Conservation (phyloP, 2,329 filamentous ascomycete species). For the Triangularia setosa region DNA sequence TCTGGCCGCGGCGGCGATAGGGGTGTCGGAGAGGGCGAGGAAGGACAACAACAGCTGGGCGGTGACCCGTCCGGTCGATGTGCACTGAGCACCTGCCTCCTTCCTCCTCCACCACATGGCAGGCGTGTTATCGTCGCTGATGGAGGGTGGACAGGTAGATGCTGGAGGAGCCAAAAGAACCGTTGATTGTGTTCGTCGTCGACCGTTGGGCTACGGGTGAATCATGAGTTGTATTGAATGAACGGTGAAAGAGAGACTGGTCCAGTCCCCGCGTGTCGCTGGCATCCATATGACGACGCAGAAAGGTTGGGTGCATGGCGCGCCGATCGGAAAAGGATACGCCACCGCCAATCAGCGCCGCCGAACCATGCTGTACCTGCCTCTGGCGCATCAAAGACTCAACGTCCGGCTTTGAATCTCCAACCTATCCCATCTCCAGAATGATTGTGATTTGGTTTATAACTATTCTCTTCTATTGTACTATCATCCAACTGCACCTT, state of each 20-base stretch:
- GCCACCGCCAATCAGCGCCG: constrained; percentile 17
- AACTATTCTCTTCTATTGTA: background rate
- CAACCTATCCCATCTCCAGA: too few relatives aligned
- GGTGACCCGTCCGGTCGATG: constrained; percentile 60
- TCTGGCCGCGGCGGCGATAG: constrained; percentile 33
- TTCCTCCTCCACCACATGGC: constrained; percentile 30
- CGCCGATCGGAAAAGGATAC: constrained; percentile 5
- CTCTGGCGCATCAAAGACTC: background rate
- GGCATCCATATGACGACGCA: constrained; percentile 9
- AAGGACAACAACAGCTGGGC: constrained; percentile 62
- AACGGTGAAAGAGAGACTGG: background rate
- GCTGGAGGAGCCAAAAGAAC: background rate
- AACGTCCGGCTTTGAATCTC: background rate
- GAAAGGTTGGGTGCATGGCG: constrained; percentile 6
- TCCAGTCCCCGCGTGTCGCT: constrained; percentile 11
- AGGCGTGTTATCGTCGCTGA: background rate
- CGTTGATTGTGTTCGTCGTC: background rate
- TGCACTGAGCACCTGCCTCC: constrained; percentile 37
- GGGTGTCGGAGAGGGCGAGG: constrained; percentile 53
- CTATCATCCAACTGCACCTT: background rate
- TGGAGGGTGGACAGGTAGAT: background rate
- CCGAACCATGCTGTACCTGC: background rate
- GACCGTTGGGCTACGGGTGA: background rate
- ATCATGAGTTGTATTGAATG: background rate
- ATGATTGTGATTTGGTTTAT: too few relatives aligned